These are phyloP conservation scores for Penicillium silybi DNA, from an alignment of 495 filamentous ascomycete genomes.

Conservation along the genomic window DNA sequence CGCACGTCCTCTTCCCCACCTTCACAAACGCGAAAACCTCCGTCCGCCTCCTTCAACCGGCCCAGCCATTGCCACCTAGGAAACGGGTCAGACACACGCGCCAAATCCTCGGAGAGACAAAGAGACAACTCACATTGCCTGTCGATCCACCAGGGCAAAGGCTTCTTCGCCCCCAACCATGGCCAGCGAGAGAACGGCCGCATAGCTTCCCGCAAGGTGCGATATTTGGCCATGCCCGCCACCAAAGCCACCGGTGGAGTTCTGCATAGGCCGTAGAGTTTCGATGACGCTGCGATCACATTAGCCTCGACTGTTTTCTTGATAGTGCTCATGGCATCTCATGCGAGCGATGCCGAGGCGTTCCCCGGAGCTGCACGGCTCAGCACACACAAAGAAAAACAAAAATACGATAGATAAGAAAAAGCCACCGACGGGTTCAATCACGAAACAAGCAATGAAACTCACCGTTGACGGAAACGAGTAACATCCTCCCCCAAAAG, in stretches of 20 bases:
- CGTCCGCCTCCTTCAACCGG: slow-evolving; percentile 74
- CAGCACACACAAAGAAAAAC: slow-evolving; percentile 3
- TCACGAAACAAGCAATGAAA: slow-evolving; percentile 8
- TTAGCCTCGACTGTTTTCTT: slow-evolving; percentile 5
- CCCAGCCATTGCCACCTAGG: slow-evolving; percentile 79
- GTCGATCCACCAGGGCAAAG: slow-evolving; percentile 72
- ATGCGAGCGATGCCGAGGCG: neutral
- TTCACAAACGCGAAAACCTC: slow-evolving; percentile 74
- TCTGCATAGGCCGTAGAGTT: slow-evolving; percentile 77
- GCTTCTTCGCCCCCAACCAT: slow-evolving; percentile 71
- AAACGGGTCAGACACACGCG: slow-evolving; percentile 20
- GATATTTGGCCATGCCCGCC: slow-evolving; percentile 88
- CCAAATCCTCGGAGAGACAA: slow-evolving; percentile 6
- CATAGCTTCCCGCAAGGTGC: slow-evolving; percentile 86
- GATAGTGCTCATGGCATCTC: neutral
- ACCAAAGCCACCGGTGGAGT: slow-evolving; percentile 81
- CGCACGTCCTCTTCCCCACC: slow-evolving; percentile 91
- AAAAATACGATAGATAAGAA: neutral
- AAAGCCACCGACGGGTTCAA: neutral
- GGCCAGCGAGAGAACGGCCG: slow-evolving; percentile 69
- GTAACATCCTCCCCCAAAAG: slow-evolving; percentile 73
- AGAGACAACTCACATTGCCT: slow-evolving; percentile 58
- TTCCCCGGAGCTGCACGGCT: neutral
- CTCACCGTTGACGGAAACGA: slow-evolving; percentile 60
- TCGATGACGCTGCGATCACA: slow-evolving; percentile 50